Base-by-base conservation (phyloP, 2,329 filamentous ascomycete genomes). In the Trichophyton mentagrophytes region DNA sequence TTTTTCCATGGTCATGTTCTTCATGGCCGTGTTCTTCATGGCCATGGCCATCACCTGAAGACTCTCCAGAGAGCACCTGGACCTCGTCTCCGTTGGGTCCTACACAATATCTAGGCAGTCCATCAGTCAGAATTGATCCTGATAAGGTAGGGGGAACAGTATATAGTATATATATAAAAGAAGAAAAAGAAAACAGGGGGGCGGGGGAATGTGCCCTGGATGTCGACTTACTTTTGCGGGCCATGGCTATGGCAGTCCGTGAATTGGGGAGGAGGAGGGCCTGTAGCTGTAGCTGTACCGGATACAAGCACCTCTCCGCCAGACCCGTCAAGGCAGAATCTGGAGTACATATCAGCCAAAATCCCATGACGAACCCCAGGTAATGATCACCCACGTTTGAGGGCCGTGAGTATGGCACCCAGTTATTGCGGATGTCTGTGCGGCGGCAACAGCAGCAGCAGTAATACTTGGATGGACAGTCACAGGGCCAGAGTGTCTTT, bases 221-320 rank as follows among this genome's bases (percentile, higher is more conserved):
- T 15, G 33, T 13, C 11, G 3, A 70, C 80, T 66, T 74, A 87
- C 83, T 78, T 77, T 53, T 84, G 77, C 2, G 70, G 67, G 15
- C 76, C 84, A 70, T 89, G 85, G 0, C 72, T 67, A 69, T 89
- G 85, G 68, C 87, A 89, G 60, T 73, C 82, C 0, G 84, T 87
- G 67, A 84, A 88, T 59, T 80, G 73, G 0, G 84, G 75, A 1
- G 85, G 83, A 17, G 83, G 71, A 57, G 80, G 78, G 53, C 78
- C 77, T 1, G 80, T 83, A 17, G 77, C 78, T 3, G 81, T 86
- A 2, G 77, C 74, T 5, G 79, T 78, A 51, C 68, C 62, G 0
- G 70, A 69, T 4, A 76, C 69, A 20, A 70, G 65, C 30, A 75
- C 73, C 58, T 76, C 74, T 1, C 70, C 63, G 0, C 73, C 74